Evolutionary conservation across 495 filamentous ascomycete species (phyloP), one percentile per base, ranked within the genome.

Genomic region (Parmelia sp.): DNA sequence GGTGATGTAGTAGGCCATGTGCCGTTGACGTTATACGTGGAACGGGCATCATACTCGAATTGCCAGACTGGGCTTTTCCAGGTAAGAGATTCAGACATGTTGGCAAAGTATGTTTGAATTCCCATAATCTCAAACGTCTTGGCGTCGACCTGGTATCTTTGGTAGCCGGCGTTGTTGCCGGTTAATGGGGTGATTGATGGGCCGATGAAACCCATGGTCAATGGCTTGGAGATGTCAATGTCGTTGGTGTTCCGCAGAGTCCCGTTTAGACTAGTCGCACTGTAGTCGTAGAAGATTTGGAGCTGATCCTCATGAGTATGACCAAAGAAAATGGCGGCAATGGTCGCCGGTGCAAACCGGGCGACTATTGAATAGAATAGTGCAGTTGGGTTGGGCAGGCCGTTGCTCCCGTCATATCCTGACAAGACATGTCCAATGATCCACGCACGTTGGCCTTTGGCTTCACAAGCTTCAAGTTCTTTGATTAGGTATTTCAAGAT

Each of bases 1-100:
- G 79, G 79, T 14, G 75, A 75, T 58, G 71, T 69, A 1, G 49
- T 62, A 7, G 78, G 76, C 78, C 77, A 78, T 55, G 63, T 68
- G 2, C 68, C 69, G 9, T 71, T 72, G 15, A 75, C 55, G 17
- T 74, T 66, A 35, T 69, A 69, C 0, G 60, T 64, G 17, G 40
- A 51, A 9, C 67, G 65, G 5, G 67, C 31, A 31, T 69, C 67
- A 56, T 69, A 69, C 4, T 69, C 67, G 17, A 60, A 68, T 58
- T 69, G 7, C 67, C 67, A 69, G 27, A 64, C 27, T 11, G 67
- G 67, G 17, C 21, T 64, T 1, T 36, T 67, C 67, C 67, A 69
- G 21, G 66, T 66, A 23, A 66, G 60, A 25, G 62, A 62, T 45
- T 69, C 65, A 44, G 57, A 65, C 37, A 76, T 69, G 59, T 76